Evolutionary conservation across 768 basidiomycete genomes (phyloP), one percentile per base, ranked within the genome.

Genomic region (Multifurca ochricompacta): DNA sequence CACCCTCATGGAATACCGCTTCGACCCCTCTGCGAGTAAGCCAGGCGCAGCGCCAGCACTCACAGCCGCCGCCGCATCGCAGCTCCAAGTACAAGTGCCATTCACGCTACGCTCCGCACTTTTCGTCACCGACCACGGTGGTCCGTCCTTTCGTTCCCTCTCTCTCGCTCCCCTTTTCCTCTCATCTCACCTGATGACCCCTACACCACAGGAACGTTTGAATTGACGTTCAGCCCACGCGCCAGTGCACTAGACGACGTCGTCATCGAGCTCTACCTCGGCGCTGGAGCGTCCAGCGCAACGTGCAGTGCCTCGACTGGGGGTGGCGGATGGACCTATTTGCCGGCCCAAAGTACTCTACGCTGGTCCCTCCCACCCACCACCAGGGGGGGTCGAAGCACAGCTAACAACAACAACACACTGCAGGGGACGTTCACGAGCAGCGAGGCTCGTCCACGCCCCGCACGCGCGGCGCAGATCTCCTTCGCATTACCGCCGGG

Each of bases 1-100:
- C 70, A 77, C 77, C 7, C 74, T 96, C 18, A 79, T 85, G 64
- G 87, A 92, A 60, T 97, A 96, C 65, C 85, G 86, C 25, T 86
- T 82, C 65, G 67, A 73, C 9, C 71, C 77, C 10, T 70, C 68
- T 50, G 54, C 76, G n/a, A 27, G n/a, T n/a, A 51, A 53, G 32
- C 36, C 48, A 9, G 36, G 44, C 40, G 39, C 70, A 67, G 81
- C 32, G 75, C 80, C 18, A 71, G 81, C 60, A 56, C 72, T 27
- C 19, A 62, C 65, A 1, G 62, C 57, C n/a, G 58, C 49, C 41
- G 43, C 62, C 32, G 51, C 60, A 39, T 5, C 44, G 44, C 45
- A 62, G 59, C 31, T 65, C 4, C 62, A 67, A 40, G 62, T 70
- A 3, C 64, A 68, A 30, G 59, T 72, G 1, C 74, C 74, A 2